These are phyloP conservation scores for Cyamopsis tetragonoloba DNA, from an alignment of 306 rosid species.

Conservation along the genomic window DNA sequence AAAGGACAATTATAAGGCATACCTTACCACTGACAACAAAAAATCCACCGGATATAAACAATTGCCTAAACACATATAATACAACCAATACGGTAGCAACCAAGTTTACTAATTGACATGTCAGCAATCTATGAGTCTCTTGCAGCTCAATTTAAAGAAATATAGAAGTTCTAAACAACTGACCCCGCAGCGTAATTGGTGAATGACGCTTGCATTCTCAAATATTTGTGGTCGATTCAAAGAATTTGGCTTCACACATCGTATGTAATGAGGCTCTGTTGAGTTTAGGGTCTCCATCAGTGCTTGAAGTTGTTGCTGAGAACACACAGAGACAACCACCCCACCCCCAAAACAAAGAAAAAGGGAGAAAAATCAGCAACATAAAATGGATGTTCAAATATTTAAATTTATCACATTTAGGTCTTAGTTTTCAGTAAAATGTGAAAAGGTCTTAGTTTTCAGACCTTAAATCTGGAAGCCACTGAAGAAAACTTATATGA, in stretches of 20 bases:
- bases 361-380: slow-evolving; percentile 12
- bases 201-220: slow-evolving; percentile 85
- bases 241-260: slow-evolving; percentile 97
- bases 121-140: background rate
- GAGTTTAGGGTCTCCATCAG: slow-evolving; percentile 84
- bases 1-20: background rate
- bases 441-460: background rate
- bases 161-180: slow-evolving; percentile 38
- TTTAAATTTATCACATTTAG: background rate
- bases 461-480: slow-evolving; percentile 92
- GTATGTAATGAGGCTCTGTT: slow-evolving; percentile 94
- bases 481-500: slow-evolving; percentile 96
- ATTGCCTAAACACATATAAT: background rate
- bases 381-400: slow-evolving; percentile 24
- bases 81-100: background rate
- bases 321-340: slow-evolving; percentile 4
- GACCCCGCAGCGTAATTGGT: slow-evolving; percentile 97
- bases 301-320: slow-evolving; percentile 97
- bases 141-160: slow-evolving; percentile 25
- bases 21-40: background rate
- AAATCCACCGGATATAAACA: background rate
- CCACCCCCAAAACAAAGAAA: background rate
- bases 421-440: background rate
- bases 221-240: slow-evolving; percentile 81
- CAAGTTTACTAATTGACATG: slow-evolving; percentile 16